Conservation (phyloP, 2,329 filamentous ascomycete genomes). For the Fonsecaea multimorphosa region DNA sequence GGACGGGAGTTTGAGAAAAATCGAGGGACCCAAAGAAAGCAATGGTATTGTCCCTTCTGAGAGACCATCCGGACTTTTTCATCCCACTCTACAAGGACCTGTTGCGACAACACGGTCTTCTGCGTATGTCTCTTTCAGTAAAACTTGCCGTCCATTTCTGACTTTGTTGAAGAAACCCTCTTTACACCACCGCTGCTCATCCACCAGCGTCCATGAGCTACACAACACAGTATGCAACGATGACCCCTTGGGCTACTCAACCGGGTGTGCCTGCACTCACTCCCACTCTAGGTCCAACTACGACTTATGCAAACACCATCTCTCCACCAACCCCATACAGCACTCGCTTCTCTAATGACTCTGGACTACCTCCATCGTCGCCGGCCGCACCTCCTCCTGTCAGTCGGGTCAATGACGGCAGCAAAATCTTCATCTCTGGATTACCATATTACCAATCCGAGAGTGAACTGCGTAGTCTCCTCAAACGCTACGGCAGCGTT, state of each 20-base stretch:
- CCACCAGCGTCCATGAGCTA: constrained; percentile 1
- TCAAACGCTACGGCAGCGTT: constrained; percentile 30
- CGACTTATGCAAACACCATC: neutral
- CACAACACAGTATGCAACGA: constrained; percentile 16
- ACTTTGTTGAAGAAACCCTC: neutral
- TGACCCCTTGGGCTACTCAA: constrained; percentile 1
- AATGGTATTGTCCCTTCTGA: constrained; percentile 14
- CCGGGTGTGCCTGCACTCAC: neutral
- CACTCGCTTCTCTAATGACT: neutral
- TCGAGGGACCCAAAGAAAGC: constrained; percentile 30
- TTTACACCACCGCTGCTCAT: constrained; percentile 7
- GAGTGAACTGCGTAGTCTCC: constrained; percentile 28
- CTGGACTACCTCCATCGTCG: neutral
- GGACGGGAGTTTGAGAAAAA: constrained; percentile 26
- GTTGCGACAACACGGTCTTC: neutral
- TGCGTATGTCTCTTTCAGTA: constrained; percentile 1
- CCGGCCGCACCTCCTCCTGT: neutral
- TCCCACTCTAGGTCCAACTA: neutral
- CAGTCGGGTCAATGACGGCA: constrained; percentile 29
- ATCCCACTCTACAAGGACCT: constrained; percentile 3
- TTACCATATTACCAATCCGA: constrained; percentile 32
- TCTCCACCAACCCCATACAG: neutral
- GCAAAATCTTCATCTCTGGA: constrained; percentile 32
- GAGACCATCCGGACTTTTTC: constrained; percentile 4
- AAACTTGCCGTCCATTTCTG: neutral